Evolutionary conservation across 2,329 filamentous ascomycete genomes (phyloP).

Genomic region (Pseudogymnoascus sp.): DNA sequence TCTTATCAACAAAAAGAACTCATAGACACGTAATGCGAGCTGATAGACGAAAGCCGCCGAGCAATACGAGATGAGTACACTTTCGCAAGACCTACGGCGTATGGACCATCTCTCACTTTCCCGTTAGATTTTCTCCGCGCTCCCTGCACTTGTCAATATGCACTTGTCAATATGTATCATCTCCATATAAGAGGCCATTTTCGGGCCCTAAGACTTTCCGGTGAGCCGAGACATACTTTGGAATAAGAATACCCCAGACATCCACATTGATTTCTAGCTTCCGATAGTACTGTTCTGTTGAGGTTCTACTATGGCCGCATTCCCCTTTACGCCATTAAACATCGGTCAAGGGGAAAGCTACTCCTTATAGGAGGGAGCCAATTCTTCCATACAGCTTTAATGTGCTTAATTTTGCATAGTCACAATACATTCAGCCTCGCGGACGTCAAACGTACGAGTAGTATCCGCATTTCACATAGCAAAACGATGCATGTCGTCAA

Average conservation of each 20-base stretch:
- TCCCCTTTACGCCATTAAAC: neutral
- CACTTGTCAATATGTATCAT: too few relatives aligned
- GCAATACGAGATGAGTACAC: neutral
- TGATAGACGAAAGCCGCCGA: neutral
- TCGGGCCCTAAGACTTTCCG: too few relatives aligned
- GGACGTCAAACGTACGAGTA: neutral
- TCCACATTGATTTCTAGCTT: too few relatives aligned
- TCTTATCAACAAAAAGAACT: neutral
- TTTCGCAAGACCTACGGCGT: neutral
- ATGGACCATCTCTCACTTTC: neutral
- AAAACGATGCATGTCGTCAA: slow-evolving; percentile 1
- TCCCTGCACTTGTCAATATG: too few relatives aligned
- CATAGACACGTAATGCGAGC: neutral
- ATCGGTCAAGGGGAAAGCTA: neutral
- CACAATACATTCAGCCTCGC: neutral
- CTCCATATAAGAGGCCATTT: too few relatives aligned
- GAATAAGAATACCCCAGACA: too few relatives aligned
- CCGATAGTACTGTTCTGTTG: too few relatives aligned
- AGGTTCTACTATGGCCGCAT: too few relatives aligned
- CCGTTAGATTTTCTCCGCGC: too few relatives aligned
- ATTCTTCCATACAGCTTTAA: neutral
- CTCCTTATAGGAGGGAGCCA: neutral
- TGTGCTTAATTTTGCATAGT: neutral
- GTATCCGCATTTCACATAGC: neutral
- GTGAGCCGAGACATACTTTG: too few relatives aligned